Base-by-base conservation (phyloP, 2,329 filamentous ascomycete genomes). In the Daldinia eschscholtzii region DNA sequence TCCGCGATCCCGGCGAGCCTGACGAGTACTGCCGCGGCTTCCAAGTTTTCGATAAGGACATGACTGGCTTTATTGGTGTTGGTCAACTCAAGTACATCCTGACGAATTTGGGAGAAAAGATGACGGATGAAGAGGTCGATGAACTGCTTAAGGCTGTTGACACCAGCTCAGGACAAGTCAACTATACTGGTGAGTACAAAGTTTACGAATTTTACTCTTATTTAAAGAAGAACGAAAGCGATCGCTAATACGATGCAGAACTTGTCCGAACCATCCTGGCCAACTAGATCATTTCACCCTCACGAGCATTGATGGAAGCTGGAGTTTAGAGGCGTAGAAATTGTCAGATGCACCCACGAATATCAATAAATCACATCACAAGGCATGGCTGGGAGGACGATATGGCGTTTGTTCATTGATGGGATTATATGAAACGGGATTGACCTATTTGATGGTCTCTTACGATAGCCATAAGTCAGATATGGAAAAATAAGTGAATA, bases 21-120 rank as follows among this genome's bases (percentile, higher is more conserved):
- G 95, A 98, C 79, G 95, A 98, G 82, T 99, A 99, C 84, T 97
- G 95, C 83, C 93, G 95, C 70, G 96, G 96, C 63, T 99, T 99
- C 86, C 96, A 99, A 83, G 96, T 99, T 61, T 99, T 99, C 77
- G 96, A 99, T 84, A 99, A 99, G 84, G 96, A 99, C 81, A 92
- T 97, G 89, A 97, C 94, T 68, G 96, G 96, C 59, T 98, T 94
- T 82, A 98, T 99, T 80, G 96, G 95, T 64, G 95, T 98, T 72
- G 96, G 96, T 65, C 96, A 99, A 84, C 88, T 99, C 81, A 93
- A 97, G 83, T 99, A 99, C 84, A 95, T 99, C 80, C 84, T 99
- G 78, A 99, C 96, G 64, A 98, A 98, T 81, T 84, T 99, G 76
- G 96, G 96, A 77, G 96, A 99, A 91, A 98, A 98, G 88, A 98